Conservation (phyloP, 192 early-diverging fungal genomes). For the Tieghemiomyces parasiticus region DNA sequence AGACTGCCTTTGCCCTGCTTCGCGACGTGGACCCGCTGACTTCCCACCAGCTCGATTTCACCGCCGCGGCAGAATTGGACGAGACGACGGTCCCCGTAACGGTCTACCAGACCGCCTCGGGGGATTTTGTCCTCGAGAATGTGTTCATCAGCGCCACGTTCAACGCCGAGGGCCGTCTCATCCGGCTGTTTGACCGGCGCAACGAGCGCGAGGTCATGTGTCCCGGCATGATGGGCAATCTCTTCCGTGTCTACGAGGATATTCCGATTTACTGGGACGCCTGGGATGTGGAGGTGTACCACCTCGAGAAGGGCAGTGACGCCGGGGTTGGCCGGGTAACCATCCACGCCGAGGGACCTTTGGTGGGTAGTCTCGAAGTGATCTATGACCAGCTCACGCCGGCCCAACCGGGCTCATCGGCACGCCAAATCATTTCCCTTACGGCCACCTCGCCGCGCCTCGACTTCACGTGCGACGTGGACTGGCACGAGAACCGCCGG, state of each 20-base stretch:
- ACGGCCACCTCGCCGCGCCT: conserved; percentile 50
- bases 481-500: conserved; percentile 86
- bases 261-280: conserved; percentile 80
- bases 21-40: conserved; percentile 20
- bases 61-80: no score
- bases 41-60: conserved; percentile 15
- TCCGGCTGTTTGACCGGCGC: conserved; percentile 44
- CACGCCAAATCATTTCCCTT: conserved; percentile 65
- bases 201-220: conserved; percentile 33
- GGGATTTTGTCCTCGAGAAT: conserved; percentile 56
- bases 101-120: conserved; percentile 14
- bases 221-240: conserved; percentile 46
- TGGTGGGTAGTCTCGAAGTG: conserved; percentile 57
- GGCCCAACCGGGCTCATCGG: conserved; percentile 42
- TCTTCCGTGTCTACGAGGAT: conserved; percentile 75
- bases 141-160: conserved; percentile 52
- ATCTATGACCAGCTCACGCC: conserved; percentile 47
- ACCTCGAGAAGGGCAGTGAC: conserved; percentile 68
- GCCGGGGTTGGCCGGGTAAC: conserved; percentile 20
- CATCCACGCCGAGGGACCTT: conserved; percentile 63
- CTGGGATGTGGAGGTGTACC: conserved; percentile 85
- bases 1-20: conserved; percentile 11
- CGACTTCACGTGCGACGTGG: conserved; percentile 79
- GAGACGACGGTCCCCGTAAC: no score
- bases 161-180: conserved; percentile 54